A percentile compares a stretch with the other conserved stretches of the same genome.
Conservation (phyloP, 306 rosid genomes). For the Vigna hirtella region DNA sequence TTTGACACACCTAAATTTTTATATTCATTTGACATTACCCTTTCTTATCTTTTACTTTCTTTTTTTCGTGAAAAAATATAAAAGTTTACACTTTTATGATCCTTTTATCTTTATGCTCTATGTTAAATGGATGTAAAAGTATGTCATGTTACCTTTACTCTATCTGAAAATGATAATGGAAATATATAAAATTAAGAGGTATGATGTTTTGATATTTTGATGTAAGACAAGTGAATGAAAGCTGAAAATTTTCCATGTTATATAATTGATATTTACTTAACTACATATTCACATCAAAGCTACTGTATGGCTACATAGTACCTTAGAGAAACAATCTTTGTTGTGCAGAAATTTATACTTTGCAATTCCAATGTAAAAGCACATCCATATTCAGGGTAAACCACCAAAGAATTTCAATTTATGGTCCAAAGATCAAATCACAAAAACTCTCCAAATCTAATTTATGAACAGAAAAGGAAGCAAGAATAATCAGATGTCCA, state of each 20-base stretch:
- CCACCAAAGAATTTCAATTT: not conserved
- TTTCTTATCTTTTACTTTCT: too few relatives aligned
- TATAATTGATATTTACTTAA: slow-evolving; percentile 9
- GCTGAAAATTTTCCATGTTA: slow-evolving; percentile 11
- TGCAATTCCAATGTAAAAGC: not conserved
- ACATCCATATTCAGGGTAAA: not conserved
- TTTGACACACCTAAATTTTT: too few relatives aligned
- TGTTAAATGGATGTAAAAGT: too few relatives aligned
- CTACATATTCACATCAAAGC: slow-evolving; percentile 11
- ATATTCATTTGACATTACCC: too few relatives aligned
- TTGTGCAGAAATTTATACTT: not conserved
- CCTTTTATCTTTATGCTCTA: too few relatives aligned
- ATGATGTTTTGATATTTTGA: slow-evolving; percentile 31
- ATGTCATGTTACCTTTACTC: slow-evolving; percentile 51
- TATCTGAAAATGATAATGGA: slow-evolving; percentile 60
- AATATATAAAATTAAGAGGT: slow-evolving; percentile 30
- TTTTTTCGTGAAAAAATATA: too few relatives aligned
- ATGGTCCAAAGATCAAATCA: not conserved
- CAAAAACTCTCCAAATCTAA: not conserved
- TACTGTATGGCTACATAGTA: slow-evolving; percentile 24
- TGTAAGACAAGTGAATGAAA: slow-evolving; percentile 10
- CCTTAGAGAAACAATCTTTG: slow-evolving; percentile 19
- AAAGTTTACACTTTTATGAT: too few relatives aligned
- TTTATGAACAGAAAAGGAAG: not conserved
- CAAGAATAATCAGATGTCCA: slow-evolving; percentile 12